phyloP scores from a whole-genome alignment of 2,329 filamentous ascomycete genomes.

The Penicillium occitanis region DNA sequence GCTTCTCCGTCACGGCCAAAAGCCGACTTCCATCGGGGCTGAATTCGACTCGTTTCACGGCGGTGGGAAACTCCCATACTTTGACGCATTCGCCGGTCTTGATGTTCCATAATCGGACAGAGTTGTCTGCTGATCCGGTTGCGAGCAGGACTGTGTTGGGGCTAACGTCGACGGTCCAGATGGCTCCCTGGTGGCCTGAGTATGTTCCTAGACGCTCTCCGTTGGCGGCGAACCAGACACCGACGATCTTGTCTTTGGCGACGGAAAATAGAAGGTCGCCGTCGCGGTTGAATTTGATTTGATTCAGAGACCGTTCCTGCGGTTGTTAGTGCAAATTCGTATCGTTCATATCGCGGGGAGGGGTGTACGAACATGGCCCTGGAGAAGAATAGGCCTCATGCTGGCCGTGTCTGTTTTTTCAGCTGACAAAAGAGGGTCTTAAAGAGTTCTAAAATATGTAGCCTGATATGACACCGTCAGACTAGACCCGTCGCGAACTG shows the following conservation, averaged over 20 bases:
- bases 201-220: slow-evolving; percentile 97
- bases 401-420: slow-evolving; percentile 42
- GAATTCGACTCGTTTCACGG: slow-evolving; percentile 97
- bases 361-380: slow-evolving; percentile 70
- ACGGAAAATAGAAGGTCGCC: slow-evolving; percentile 96
- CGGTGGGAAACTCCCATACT: slow-evolving; percentile 96
- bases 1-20: slow-evolving; percentile 95
- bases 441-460: too few relatives aligned
- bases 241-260: slow-evolving; percentile 93
- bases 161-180: slow-evolving; percentile 98
- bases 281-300: slow-evolving; percentile 93
- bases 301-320: slow-evolving; percentile 86
- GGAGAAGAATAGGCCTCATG: slow-evolving; percentile 95
- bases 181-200: slow-evolving; percentile 92
- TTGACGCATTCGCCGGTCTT: slow-evolving; percentile 90
- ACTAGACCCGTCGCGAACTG: slow-evolving; percentile 30
- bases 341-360: background rate
- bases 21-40: slow-evolving; percentile 88
- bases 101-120: slow-evolving; percentile 94
- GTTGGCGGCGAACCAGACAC: slow-evolving; percentile 96
- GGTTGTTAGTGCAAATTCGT: slow-evolving; percentile 20
- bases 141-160: slow-evolving; percentile 88
- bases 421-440: too few relatives aligned
- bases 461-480: slow-evolving; percentile 22
- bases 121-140: slow-evolving; percentile 96